phyloP scores from a whole-genome alignment of 805 yeast genomes.

The Kluyveromyces starmeri region DNA sequence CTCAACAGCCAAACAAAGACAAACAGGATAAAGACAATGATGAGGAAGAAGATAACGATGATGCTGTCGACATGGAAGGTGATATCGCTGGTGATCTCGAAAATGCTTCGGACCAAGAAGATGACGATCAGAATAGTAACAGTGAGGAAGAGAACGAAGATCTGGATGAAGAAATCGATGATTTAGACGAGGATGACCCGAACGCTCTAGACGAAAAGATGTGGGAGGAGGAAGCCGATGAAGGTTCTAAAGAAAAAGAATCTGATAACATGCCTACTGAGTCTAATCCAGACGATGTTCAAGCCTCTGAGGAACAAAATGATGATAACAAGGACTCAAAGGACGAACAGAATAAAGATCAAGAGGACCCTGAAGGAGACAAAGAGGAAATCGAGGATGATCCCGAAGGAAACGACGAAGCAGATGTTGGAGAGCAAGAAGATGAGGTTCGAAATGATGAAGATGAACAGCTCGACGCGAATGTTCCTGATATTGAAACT shows the following conservation, averaged over 20 bases:
- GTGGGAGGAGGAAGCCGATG: constrained; percentile 93
- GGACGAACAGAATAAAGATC: constrained; percentile 29
- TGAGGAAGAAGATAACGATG: constrained; percentile 61
- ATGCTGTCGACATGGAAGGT: constrained; percentile 91
- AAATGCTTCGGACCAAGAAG: constrained; percentile 63
- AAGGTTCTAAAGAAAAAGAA: constrained; percentile 71
- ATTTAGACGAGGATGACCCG: constrained; percentile 83
- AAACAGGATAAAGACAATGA: constrained; percentile 51
- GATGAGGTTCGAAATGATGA: constrained; percentile 67
- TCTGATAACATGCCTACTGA: constrained; percentile 61
- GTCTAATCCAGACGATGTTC: constrained; percentile 38
- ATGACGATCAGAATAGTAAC: constrained; percentile 40
- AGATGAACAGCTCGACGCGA: constrained; percentile 57
- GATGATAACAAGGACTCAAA: constrained; percentile 25
- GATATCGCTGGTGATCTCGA: constrained; percentile 94
- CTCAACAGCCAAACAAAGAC: constrained; percentile 66
- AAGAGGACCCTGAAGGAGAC: constrained; percentile 32
- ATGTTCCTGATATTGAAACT: constrained; percentile 77
- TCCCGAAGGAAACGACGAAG: constrained; percentile 52
- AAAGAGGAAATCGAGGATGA: constrained; percentile 42
- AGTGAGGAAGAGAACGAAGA: constrained; percentile 58
- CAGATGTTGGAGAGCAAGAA: constrained; percentile 76
- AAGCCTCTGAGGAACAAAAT: constrained; percentile 33
- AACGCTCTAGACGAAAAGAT: constrained; percentile 92
- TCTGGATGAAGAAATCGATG: constrained; percentile 81